These are phyloP conservation scores for Xylaria sp. DNA, from an alignment of 2,329 filamentous ascomycete species.

Conservation along the genomic window DNA sequence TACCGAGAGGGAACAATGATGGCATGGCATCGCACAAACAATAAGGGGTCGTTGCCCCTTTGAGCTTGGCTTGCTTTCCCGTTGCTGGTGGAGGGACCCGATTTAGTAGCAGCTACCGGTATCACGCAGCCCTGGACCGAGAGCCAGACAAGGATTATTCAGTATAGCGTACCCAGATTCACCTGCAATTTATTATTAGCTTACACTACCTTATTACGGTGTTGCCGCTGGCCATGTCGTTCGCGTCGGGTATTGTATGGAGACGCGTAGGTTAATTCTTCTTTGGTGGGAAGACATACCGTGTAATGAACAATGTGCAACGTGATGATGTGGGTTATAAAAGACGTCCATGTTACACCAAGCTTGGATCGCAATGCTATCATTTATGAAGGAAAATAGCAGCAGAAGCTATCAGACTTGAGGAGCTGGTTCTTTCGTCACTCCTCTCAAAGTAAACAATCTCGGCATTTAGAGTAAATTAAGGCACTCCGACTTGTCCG, in stretches of 20 bases:
- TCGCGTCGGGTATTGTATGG: constrained; percentile 27
- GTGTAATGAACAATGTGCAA: neutral
- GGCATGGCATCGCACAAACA: constrained; percentile 15
- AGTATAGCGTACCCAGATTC: constrained; percentile 5
- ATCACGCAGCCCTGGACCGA: constrained; percentile 19
- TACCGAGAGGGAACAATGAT: constrained; percentile 17
- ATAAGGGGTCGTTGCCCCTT: constrained; percentile 32
- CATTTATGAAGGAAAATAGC: neutral
- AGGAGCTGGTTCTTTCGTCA: constrained; percentile 8
- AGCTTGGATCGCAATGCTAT: neutral
- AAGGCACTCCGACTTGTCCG: constrained; percentile 37
- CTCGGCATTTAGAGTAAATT: constrained; percentile 34
- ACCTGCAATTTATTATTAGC: constrained; percentile 29
- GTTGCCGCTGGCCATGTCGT: constrained; percentile 6
- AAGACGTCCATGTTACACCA: too few species aligned
- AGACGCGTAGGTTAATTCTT: constrained; percentile 38
- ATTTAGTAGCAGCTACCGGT: constrained; percentile 16
- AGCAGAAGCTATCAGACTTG: neutral
- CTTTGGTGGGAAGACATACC: neutral
- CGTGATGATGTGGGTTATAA: neutral
- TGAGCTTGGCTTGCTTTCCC: constrained; percentile 25
- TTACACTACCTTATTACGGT: neutral
- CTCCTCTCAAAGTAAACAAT: constrained; percentile 33
- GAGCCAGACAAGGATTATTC: constrained; percentile 8
- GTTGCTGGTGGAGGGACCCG: constrained; percentile 11